These are phyloP conservation scores for Cichorium intybus DNA, from an alignment of 140 eudicot genomes.

Conservation along the genomic window DNA sequence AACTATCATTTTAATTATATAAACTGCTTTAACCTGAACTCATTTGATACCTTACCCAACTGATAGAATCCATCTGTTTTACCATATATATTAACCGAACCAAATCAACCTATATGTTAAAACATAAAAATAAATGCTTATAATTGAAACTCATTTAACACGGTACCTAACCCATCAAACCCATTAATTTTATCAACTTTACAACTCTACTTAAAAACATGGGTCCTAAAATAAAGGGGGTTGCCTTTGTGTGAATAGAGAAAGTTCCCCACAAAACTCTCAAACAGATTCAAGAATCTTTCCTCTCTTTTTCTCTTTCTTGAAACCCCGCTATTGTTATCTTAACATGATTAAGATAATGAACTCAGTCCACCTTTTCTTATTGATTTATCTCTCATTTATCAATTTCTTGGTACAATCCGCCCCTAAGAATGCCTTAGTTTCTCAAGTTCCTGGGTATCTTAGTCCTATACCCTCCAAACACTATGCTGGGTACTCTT, in stretches of 20 bases:
- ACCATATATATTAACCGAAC: no score
- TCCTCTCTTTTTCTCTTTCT: slow-evolving; percentile 2
- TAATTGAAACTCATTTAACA: no score
- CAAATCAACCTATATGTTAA: no score
- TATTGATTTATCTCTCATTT: slow-evolving; percentile 21
- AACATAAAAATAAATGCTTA: no score
- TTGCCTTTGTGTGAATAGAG: slow-evolving; percentile 2
- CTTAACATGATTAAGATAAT: slow-evolving; percentile 20
- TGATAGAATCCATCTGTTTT: no score
- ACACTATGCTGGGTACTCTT: slow-evolving; percentile 84
- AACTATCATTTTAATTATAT: no score
- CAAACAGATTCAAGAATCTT: slow-evolving; percentile 23
- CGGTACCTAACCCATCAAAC: no score
- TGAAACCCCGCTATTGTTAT: background rate
- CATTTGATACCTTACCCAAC: no score
- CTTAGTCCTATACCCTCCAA: slow-evolving; percentile 69
- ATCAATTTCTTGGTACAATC: slow-evolving; percentile 37
- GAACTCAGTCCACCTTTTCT: slow-evolving; percentile 10
- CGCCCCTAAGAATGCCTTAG: slow-evolving; percentile 53
- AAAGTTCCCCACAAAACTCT: background rate
- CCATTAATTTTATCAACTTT: no score
- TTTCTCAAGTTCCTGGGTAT: slow-evolving; percentile 78
- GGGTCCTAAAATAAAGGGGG: background rate
- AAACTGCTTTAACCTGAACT: no score
- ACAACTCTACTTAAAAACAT: no score